These are phyloP conservation scores for Blastomyces percursus DNA, from an alignment of 2,329 filamentous ascomycete genomes.

Conservation along the genomic window DNA sequence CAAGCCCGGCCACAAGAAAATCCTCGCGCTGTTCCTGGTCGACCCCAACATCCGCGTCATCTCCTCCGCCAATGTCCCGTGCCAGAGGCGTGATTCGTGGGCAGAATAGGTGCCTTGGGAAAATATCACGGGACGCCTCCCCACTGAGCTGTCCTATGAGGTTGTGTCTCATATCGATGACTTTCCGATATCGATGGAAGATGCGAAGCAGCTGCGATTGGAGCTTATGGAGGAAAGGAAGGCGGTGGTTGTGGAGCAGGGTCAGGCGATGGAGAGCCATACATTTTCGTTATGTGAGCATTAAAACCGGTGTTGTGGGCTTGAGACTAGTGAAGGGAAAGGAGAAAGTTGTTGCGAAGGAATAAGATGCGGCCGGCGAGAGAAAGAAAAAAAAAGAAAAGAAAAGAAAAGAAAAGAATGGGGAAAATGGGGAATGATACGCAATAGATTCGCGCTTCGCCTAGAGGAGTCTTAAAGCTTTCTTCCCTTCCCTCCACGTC, in stretches of 20 bases:
- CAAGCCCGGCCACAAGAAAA: slow-evolving; percentile 14
- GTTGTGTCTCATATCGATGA: slow-evolving; percentile 5
- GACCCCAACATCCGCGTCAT: slow-evolving; percentile 13
- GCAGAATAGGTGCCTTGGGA: slow-evolving; percentile 5
- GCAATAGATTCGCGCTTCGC: too few species aligned
- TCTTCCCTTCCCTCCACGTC: too few species aligned
- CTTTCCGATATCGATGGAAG: slow-evolving; percentile 10
- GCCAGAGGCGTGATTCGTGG: slow-evolving; percentile 14
- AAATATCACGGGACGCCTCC: slow-evolving; percentile 2
- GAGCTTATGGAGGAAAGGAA: slow-evolving; percentile 14
- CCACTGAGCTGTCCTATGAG: slow-evolving; percentile 7
- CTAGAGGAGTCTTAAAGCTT: too few species aligned
- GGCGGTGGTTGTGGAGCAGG: slow-evolving; percentile 1
- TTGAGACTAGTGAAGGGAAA: neutral
- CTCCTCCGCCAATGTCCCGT: slow-evolving; percentile 13
- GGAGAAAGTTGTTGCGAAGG: neutral
- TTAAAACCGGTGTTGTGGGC: neutral
- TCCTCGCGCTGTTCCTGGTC: slow-evolving; percentile 14
- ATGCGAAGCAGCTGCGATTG: slow-evolving; percentile 11
- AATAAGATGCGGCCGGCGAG: neutral
- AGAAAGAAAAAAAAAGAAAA: too few species aligned
- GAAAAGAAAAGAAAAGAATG: too few species aligned
- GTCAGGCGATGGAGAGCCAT: neutral
- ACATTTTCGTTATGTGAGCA: slow-evolving; percentile 14
- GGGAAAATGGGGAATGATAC: too few species aligned